A percentile compares a stretch with the other conserved stretches of the same genome.
phyloP scores from a whole-genome alignment of 2,329 filamentous ascomycete species.

The Trichoderma harzianum region DNA sequence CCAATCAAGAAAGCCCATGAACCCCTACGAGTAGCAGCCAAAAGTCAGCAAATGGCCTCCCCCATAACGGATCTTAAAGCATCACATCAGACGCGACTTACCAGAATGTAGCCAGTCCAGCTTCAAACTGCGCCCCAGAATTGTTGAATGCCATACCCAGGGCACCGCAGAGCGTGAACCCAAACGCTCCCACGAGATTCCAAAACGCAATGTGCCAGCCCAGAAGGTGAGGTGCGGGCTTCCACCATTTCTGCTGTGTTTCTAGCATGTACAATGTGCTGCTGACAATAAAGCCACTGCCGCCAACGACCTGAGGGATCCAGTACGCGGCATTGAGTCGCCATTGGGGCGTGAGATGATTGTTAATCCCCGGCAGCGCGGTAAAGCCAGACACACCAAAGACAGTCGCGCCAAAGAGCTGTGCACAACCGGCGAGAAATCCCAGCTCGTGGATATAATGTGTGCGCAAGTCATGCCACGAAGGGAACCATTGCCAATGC shows the following conservation, averaged over 20 bases:
- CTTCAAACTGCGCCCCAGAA: conserved; percentile 21
- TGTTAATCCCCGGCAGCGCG: conserved; percentile 47
- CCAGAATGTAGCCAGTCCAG: conserved; percentile 30
- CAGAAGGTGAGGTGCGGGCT: conserved; percentile 52
- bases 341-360: conserved; percentile 48
- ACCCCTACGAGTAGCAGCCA: conserved; percentile 42
- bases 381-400: conserved; percentile 64
- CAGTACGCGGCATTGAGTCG: conserved; percentile 56
- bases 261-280: conserved; percentile 62
- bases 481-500: conserved; percentile 59
- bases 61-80: neutral
- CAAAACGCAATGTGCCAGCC: conserved; percentile 67
- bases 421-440: conserved; percentile 55
- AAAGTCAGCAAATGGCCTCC: conserved; percentile 41
- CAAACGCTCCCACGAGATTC: conserved; percentile 62
- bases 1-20: conserved; percentile 46
- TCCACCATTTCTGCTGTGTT: conserved; percentile 61
- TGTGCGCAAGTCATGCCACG: conserved; percentile 50
- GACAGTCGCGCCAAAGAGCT: conserved; percentile 56
- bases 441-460: conserved; percentile 62
- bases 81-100: conserved; percentile 18
- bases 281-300: conserved; percentile 58
- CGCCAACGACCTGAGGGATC: conserved; percentile 58
- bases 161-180: conserved; percentile 60
- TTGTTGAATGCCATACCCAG: conserved; percentile 38